These are phyloP conservation scores for Rhizoctonia solani DNA, from an alignment of 1,284 basidiomycete genomes.

Conservation along the genomic window DNA sequence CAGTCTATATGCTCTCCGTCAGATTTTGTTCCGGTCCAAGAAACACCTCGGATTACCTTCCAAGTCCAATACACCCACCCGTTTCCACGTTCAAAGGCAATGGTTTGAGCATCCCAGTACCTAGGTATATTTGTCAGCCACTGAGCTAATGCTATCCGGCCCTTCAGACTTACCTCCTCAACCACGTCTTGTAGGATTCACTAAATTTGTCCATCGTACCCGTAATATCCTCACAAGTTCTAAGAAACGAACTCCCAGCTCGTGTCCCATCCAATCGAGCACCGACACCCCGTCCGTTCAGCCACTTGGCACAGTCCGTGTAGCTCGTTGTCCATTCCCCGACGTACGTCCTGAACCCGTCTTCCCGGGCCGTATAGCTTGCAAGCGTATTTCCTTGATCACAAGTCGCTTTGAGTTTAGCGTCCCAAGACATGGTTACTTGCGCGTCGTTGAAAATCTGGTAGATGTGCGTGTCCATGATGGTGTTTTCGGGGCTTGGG, in stretches of 20 bases:
- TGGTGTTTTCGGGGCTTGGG: conserved; percentile 45
- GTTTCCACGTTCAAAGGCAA: conserved; percentile 32
- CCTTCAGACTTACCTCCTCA: conserved; percentile 14
- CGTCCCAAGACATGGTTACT: conserved; percentile 20
- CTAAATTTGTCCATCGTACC: conserved; percentile 37
- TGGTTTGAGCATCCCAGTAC: conserved; percentile 20
- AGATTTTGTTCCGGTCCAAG: background rate
- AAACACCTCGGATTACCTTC: conserved; percentile 15
- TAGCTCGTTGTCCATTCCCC: conserved; percentile 31
- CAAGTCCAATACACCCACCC: conserved; percentile 38
- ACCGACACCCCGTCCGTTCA: conserved; percentile 21
- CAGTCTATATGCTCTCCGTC: background rate
- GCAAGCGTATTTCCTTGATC: conserved; percentile 1
- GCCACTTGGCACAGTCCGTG: conserved; percentile 32
- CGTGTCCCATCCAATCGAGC: conserved; percentile 23
- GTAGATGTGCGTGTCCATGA: conserved; percentile 51
- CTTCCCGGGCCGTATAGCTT: background rate
- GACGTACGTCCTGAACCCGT: conserved; percentile 25
- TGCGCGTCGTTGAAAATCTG: conserved; percentile 38
- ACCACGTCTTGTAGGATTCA: conserved; percentile 34
- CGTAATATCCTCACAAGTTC: conserved; percentile 32
- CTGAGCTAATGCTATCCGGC: background rate
- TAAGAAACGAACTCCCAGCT: conserved; percentile 14
- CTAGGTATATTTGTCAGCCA: background rate
- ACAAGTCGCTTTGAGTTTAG: conserved; percentile 19